A percentile compares a stretch with the other conserved stretches of the same genome.
Evolutionary conservation across 2,329 filamentous ascomycete genomes (phyloP).

Genomic region (Rhexocercosporidium sp.): DNA sequence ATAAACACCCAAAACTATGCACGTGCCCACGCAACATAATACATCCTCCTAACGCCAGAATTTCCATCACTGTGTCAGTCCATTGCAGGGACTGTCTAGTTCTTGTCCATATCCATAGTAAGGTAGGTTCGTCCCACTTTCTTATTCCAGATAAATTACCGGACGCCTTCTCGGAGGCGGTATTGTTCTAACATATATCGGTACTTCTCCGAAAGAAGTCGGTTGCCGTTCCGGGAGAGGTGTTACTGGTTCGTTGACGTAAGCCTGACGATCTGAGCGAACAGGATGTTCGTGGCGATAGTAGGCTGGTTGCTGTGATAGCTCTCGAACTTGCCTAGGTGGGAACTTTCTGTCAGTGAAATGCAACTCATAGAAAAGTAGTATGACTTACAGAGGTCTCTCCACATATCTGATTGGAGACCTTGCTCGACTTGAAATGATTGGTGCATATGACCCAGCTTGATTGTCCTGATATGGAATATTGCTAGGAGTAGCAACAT

Average conservation of each 20-base stretch:
- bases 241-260: neutral
- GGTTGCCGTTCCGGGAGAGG: neutral
- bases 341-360: conserved; percentile 28
- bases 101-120: neutral
- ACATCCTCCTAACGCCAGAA: neutral
- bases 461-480: conserved; percentile 26
- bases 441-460: conserved; percentile 30
- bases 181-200: conserved; percentile 9
- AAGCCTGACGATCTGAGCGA: neutral
- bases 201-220: conserved; percentile 4
- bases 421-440: conserved; percentile 29
- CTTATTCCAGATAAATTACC: conserved; percentile 10
- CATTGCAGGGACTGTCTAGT: neutral
- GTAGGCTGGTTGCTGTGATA: conserved; percentile 17
- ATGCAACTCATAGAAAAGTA: conserved; percentile 5
- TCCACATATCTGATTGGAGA: conserved; percentile 36
- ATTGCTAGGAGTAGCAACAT: conserved; percentile 24
- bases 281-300: neutral
- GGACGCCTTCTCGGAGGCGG: neutral
- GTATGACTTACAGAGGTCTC: conserved; percentile 37
- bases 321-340: conserved; percentile 25
- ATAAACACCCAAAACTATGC: neutral
- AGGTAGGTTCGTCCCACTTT: neutral
- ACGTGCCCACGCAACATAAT: neutral
- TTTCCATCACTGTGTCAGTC: neutral